Percentiles rank a stretch among this genome's conserved stretches.
Evolutionary conservation across 768 basidiomycete species (phyloP).

Genomic region (Mycena vulgaris): DNA sequence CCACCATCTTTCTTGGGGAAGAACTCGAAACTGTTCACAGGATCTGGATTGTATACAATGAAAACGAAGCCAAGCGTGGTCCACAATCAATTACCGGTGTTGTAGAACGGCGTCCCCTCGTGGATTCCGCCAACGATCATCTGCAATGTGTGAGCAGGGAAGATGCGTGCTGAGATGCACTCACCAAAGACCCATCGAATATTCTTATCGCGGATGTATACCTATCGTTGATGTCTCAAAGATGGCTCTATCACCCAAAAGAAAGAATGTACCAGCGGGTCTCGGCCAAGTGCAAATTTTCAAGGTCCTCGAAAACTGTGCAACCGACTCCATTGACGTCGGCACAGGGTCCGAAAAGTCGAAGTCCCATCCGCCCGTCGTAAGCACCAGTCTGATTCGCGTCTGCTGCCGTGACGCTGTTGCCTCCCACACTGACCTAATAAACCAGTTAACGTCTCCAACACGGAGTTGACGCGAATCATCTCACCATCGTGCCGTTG

Average conservation of each 20-base stretch:
- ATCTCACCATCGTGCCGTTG: no score
- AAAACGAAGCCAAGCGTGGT: no score
- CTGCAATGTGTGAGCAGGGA: neutral
- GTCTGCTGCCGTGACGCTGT: conserved; percentile 58
- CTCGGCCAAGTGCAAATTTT: conserved; percentile 69
- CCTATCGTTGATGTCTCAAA: neutral
- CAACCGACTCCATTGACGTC: conserved; percentile 40
- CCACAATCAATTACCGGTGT: no score
- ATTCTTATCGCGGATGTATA: conserved; percentile 65
- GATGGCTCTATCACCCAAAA: neutral
- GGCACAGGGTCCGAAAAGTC: conserved; percentile 45
- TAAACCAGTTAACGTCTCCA: neutral
- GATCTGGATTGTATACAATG: conserved; percentile 41
- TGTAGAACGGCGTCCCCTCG: no score
- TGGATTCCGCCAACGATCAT: no score
- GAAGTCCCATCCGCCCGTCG: conserved; percentile 44
- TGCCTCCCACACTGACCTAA: no score
- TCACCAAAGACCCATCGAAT: no score
- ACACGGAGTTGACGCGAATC: no score
- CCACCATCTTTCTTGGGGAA: no score
- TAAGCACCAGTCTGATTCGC: conserved; percentile 49
- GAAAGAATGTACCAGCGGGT: conserved; percentile 62
- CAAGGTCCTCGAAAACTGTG: no score
- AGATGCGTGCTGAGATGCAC: neutral
- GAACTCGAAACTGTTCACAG: conserved; percentile 61